phyloP scores from a whole-genome alignment of 1,139 yeast genomes.

The Arxiozyma slooffiae region DNA sequence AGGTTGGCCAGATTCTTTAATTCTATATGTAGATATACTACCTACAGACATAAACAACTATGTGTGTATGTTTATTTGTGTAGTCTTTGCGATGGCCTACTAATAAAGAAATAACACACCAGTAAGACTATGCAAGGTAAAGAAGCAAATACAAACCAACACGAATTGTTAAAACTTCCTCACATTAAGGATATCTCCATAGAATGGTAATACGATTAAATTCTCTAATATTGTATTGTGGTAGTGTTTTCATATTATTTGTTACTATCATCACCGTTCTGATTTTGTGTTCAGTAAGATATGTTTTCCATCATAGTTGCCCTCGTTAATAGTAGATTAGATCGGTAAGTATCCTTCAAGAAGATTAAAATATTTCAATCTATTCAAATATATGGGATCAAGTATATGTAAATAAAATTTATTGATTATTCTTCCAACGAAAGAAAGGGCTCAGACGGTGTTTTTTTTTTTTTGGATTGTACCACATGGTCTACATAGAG shows the following conservation, averaged over 20 bases:
- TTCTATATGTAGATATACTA: background rate
- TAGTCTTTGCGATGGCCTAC: background rate
- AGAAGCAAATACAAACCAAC: background rate
- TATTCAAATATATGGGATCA: too few relatives aligned
- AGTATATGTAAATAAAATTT: background rate
- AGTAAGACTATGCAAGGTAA: background rate
- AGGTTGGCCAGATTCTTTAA: background rate
- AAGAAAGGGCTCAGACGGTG: too few relatives aligned
- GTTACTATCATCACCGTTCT: too few relatives aligned
- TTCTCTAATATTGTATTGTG: too few relatives aligned
- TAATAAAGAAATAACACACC: too few relatives aligned
- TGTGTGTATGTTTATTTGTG: background rate
- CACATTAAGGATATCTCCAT: background rate
- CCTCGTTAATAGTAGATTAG: background rate
- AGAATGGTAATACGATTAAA: too few relatives aligned
- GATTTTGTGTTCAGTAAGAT: too few relatives aligned
- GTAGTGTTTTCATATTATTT: background rate
- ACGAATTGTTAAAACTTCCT: background rate
- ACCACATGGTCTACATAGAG: too few relatives aligned
- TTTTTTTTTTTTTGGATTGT: too few relatives aligned
- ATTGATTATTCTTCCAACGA: too few relatives aligned
- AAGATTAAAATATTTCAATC: background rate
- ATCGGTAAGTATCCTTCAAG: background rate
- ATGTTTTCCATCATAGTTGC: too few relatives aligned
- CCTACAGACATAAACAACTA: background rate